Evolutionary conservation across 2,329 filamentous ascomycete species (phyloP), one percentile per base, ranked within the genome.

Genomic region (Phymatotrichopsis omnivora): DNA sequence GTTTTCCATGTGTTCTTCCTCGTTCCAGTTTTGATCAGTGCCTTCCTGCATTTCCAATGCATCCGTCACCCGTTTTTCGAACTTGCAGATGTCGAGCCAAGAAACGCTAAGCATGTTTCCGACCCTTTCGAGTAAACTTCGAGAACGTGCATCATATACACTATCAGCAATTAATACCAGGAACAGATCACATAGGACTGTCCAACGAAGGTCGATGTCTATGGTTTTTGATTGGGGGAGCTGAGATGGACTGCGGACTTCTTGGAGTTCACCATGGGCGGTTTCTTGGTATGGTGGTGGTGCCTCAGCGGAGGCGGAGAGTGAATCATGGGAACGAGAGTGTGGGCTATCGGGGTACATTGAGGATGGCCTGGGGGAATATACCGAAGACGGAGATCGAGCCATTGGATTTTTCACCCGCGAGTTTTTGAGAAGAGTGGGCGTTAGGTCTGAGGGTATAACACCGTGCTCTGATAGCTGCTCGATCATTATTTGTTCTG

Each of bases 401-500:
- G 81, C 83, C 72, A 91, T 81, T 5, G 91, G 91, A 59, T 98
- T 98, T 60, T 85, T 85, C 25, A 98, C 87, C 40, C 86, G 75
- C 10, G 91, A 77, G 63, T 96, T 98, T 52, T 85, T 78, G 80
- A 93, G 93, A 33, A 98, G 70, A 0, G 84, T 76, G 0, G 84
- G 81, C 0, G 85, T 87, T 47, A 98, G 69, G 62, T 98, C 91
- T 33, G 71, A 69, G 0, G 91, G 81, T 51, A 85, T 71, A 5
- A 98, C 86, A 4, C 89, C 91, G 65, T 98, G 91, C 47, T 91
- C 83, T 10, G 84, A 81, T 47, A 98, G 71, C 64, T 98, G 91
- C 66, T 98, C 91, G 56, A 98, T 95, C 91, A 98, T 98, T 63
- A 98, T 71, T 68, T 98, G 91, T 65, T 98, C 91, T 47, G 17